phyloP scores from a whole-genome alignment of 2,329 filamentous ascomycete genomes.

The Neophaeococcomyces mojaviensis region DNA sequence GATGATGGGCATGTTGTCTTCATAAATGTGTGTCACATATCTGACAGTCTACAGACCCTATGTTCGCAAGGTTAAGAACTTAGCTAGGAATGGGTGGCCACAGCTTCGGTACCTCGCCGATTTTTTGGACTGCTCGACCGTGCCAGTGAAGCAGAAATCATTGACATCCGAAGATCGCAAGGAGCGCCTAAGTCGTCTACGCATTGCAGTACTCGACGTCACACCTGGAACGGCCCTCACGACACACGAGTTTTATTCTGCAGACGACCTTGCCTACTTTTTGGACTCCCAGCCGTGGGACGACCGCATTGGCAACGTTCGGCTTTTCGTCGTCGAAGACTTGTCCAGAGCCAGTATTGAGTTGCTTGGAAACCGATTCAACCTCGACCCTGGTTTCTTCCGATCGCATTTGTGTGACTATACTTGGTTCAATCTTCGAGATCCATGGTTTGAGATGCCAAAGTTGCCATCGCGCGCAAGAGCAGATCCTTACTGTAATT shows the following conservation, averaged over 20 bases:
- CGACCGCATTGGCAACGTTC: not conserved
- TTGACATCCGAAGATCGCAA: not conserved
- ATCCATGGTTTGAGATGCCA: conserved; percentile 2
- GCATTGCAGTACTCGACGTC: not conserved
- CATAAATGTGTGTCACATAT: no score
- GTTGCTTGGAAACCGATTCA: not conserved
- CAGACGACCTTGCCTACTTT: not conserved
- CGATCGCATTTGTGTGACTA: conserved; percentile 1
- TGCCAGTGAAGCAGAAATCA: not conserved
- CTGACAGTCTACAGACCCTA: not conserved
- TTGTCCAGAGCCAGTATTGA: not conserved
- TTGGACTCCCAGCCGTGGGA: conserved; percentile 1
- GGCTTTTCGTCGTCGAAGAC: conserved; percentile 4
- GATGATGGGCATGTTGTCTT: not conserved
- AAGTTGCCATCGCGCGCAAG: not conserved
- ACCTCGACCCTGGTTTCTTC: not conserved
- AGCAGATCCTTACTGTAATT: not conserved
- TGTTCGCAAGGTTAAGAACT: not conserved
- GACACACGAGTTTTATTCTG: not conserved
- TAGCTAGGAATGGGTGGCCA: conserved; percentile 2
- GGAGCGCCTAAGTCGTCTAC: not conserved
- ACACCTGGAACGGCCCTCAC: not conserved
- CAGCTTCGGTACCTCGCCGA: conserved; percentile 2
- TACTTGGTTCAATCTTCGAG: not conserved
- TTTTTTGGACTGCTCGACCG: conserved; percentile 1